phyloP scores from a whole-genome alignment of 2,329 filamentous ascomycete species.

The Dichotomopilus funicola region DNA sequence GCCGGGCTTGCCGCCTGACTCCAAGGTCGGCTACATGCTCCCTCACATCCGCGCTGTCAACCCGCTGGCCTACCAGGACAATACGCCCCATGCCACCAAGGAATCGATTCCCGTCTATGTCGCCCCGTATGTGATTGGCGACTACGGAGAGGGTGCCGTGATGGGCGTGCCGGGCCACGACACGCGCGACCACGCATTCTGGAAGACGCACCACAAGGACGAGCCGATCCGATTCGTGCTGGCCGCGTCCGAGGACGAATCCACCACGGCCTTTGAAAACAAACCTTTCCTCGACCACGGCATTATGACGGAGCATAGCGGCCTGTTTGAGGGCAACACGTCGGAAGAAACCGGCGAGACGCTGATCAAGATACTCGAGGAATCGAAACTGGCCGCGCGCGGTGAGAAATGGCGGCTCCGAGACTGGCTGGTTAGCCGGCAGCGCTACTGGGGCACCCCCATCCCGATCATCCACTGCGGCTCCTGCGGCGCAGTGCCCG shows the following conservation, averaged over 20 bases:
- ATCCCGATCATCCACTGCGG: slow-evolving; percentile 82
- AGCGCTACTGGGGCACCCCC: slow-evolving; percentile 85
- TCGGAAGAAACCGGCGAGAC: slow-evolving; percentile 56
- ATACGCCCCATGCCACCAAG: slow-evolving; percentile 44
- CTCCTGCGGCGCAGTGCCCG: slow-evolving; percentile 70
- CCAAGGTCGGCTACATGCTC: slow-evolving; percentile 63
- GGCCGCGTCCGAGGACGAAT: slow-evolving; percentile 42
- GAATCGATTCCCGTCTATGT: slow-evolving; percentile 67
- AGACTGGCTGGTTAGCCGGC: slow-evolving; percentile 89
- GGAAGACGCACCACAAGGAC: slow-evolving; percentile 60
- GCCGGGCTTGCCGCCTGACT: slow-evolving; percentile 46
- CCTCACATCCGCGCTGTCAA: slow-evolving; percentile 56
- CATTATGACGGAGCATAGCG: slow-evolving; percentile 59
- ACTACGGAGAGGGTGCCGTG: slow-evolving; percentile 80
- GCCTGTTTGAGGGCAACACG: slow-evolving; percentile 55
- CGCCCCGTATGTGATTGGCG: slow-evolving; percentile 76
- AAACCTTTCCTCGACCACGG: slow-evolving; percentile 61
- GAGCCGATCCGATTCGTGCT: slow-evolving; percentile 60
- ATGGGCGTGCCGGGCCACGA: slow-evolving; percentile 93
- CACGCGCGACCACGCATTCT: slow-evolving; percentile 70
- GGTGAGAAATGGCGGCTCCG: slow-evolving; percentile 71
- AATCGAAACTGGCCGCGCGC: slow-evolving; percentile 51
- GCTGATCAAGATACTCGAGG: slow-evolving; percentile 52
- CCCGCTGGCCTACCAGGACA: slow-evolving; percentile 53
- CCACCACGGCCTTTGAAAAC: slow-evolving; percentile 36